Evolutionary conservation across 345 rosid species (phyloP).

Genomic region (Boechera divaricarpa): DNA sequence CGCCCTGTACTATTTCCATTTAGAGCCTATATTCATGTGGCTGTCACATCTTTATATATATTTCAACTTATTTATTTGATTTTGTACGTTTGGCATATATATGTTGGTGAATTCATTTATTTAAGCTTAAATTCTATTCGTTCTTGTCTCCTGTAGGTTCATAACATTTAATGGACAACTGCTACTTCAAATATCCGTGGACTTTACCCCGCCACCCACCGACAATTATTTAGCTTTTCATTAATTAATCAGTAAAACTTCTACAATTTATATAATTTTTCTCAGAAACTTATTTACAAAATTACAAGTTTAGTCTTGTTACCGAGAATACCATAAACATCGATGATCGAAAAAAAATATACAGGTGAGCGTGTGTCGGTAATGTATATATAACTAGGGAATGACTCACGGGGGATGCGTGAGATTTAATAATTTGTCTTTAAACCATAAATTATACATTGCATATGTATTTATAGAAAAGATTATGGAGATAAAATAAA

Average conservation of each 20-base stretch:
- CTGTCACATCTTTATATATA: slow-evolving; percentile 2
- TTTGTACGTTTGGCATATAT: slow-evolving; percentile 17
- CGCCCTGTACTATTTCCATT: neutral
- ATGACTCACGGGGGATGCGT: too few relatives aligned
- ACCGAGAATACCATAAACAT: neutral
- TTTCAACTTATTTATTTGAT: neutral
- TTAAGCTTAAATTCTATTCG: slow-evolving; percentile 23
- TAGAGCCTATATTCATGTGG: neutral
- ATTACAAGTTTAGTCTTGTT: too few relatives aligned
- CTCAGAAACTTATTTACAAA: neutral
- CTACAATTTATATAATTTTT: neutral
- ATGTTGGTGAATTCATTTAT: slow-evolving; percentile 41
- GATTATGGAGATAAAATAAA: too few relatives aligned
- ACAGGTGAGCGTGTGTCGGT: neutral
- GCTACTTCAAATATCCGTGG: slow-evolving; percentile 23
- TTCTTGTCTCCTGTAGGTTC: slow-evolving; percentile 20
- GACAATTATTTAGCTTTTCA: slow-evolving; percentile 16
- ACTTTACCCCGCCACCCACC: slow-evolving; percentile 29
- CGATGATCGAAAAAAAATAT: neutral
- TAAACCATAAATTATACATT: too few relatives aligned
- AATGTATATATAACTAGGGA: too few relatives aligned
- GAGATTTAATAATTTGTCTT: too few relatives aligned
- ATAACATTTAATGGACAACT: slow-evolving; percentile 32
- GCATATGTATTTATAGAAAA: too few relatives aligned
- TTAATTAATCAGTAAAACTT: neutral